Percentiles rank a stretch among this genome's conserved stretches.
Conservation (phyloP, 2,329 filamentous ascomycete genomes). For the Ophiostoma tasmaniense region DNA sequence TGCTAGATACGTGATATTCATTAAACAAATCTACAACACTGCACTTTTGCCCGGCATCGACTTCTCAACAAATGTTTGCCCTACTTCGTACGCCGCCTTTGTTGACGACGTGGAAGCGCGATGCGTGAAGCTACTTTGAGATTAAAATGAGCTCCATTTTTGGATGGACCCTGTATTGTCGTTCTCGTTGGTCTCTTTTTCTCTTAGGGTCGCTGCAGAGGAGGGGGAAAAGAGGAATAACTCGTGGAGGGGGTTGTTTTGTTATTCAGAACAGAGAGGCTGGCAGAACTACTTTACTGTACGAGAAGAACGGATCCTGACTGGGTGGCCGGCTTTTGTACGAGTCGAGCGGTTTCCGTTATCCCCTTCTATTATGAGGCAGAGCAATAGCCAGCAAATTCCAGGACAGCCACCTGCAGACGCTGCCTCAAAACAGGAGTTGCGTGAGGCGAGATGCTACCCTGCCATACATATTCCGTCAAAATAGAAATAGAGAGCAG, state of each 20-base stretch:
- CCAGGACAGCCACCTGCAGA: background rate
- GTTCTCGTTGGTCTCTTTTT: background rate
- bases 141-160: background rate
- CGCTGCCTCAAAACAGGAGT: background rate
- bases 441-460: constrained; percentile 1
- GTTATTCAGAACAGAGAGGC: too few relatives aligned
- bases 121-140: background rate
- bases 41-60: background rate
- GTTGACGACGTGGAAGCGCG: background rate
- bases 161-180: background rate
- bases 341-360: background rate
- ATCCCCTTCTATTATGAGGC: background rate
- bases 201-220: background rate
- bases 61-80: too few relatives aligned
- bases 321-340: background rate
- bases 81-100: too few relatives aligned
- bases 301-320: background rate
- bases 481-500: background rate
- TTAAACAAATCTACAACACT: too few relatives aligned
- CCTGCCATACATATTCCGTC: background rate
- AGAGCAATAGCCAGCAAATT: background rate
- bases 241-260: background rate
- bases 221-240: constrained; percentile 1
- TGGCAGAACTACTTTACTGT: background rate
- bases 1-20: too few relatives aligned